Evolutionary conservation across 768 basidiomycete species (phyloP).

Genomic region (Lenzites betulinus): DNA sequence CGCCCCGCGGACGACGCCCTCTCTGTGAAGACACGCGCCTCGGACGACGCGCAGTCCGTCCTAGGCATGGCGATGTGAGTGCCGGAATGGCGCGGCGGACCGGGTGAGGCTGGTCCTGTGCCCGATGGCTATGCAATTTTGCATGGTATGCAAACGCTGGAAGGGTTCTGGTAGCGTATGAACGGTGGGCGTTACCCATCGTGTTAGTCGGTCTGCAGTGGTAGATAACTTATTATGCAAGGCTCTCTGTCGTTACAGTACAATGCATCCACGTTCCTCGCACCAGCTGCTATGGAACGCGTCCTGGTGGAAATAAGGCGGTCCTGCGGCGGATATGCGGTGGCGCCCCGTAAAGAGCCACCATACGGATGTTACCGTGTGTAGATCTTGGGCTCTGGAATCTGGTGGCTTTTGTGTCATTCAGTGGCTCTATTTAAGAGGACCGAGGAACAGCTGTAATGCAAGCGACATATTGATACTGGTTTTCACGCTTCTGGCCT

Average conservation of each 20-base stretch:
- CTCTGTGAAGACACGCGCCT: slow-evolving; percentile 8
- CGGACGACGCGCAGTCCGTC: slow-evolving; percentile 10
- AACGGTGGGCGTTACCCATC: slow-evolving; percentile 6
- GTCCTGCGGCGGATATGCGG: not conserved
- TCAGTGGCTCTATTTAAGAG: too few relatives aligned
- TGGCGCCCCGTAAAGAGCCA: too few relatives aligned
- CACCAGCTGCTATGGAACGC: not conserved
- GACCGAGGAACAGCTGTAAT: too few relatives aligned
- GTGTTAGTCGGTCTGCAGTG: not conserved
- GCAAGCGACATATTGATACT: too few relatives aligned
- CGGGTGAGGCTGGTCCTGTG: slow-evolving; percentile 1
- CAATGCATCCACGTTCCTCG: not conserved
- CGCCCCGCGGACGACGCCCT: slow-evolving; percentile 10
- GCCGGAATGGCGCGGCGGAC: not conserved
- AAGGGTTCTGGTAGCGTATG: not conserved
- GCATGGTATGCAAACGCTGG: not conserved
- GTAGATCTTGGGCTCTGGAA: too few relatives aligned
- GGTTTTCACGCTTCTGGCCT: too few relatives aligned
- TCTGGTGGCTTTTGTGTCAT: too few relatives aligned
- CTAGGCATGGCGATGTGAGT: slow-evolving; percentile 19
- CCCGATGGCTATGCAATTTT: not conserved
- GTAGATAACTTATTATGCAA: slow-evolving; percentile 19
- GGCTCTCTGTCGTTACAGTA: slow-evolving; percentile 7
- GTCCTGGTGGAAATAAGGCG: not conserved
- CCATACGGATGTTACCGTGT: too few relatives aligned